Percentiles rank a stretch among this genome's conserved stretches.
Evolutionary conservation across 257 asterid species (phyloP).

Genomic region (Nicotiana tomentosiformis): DNA sequence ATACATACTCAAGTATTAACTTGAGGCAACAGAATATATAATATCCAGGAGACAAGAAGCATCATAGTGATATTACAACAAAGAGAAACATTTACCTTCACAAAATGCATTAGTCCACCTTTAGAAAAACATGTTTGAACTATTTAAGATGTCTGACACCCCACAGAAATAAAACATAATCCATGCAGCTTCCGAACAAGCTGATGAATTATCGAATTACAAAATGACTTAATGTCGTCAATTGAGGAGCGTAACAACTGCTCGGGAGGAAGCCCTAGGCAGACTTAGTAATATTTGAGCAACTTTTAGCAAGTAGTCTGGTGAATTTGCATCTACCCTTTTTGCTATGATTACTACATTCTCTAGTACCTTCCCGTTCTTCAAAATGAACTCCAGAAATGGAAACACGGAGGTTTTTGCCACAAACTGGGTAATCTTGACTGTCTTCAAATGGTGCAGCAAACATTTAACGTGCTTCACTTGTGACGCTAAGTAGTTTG

Average conservation of each 20-base stretch:
- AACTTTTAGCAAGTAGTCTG: background rate
- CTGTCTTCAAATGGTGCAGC: constrained; percentile 3
- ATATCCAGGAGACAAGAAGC: background rate
- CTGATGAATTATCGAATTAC: background rate
- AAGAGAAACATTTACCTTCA: background rate
- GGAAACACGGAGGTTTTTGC: background rate
- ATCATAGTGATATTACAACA: background rate
- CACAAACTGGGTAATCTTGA: background rate
- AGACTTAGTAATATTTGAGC: background rate
- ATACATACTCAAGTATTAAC: background rate
- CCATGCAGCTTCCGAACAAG: background rate
- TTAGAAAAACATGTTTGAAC: background rate
- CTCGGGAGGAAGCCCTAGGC: constrained; percentile 5
- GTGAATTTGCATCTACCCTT: background rate
- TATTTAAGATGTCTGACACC: background rate
- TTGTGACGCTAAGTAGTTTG: background rate
- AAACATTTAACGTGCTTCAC: background rate
- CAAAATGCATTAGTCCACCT: background rate
- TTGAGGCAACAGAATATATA: background rate
- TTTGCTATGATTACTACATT: background rate
- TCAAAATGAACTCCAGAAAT: constrained; percentile 5
- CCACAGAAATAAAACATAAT: background rate
- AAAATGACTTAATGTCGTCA: background rate
- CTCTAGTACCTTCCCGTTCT: background rate
- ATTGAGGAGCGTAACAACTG: background rate